phyloP scores from a whole-genome alignment of 164 flowering plant genomes.

The Sextonia rubra region DNA sequence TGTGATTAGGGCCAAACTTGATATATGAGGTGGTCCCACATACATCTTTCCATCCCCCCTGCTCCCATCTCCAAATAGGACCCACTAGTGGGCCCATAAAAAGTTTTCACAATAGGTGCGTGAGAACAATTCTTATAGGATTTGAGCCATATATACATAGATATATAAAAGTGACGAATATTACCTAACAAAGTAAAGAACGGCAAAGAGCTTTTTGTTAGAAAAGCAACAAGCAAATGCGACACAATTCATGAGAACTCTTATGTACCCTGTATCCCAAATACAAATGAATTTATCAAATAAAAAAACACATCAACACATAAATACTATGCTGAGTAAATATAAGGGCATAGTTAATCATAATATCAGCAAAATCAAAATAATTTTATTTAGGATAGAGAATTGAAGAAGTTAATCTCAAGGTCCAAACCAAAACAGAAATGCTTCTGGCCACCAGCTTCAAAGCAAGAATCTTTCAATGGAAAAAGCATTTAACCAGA shows the following conservation, averaged over 20 bases:
- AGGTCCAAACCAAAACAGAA: neutral
- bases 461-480: neutral
- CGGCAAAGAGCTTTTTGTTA: constrained; percentile 60
- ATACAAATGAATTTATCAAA: constrained; percentile 4
- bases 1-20: too few species aligned
- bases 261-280: constrained; percentile 58
- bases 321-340: neutral
- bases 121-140: too few species aligned
- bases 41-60: too few species aligned
- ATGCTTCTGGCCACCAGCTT: too few species aligned
- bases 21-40: too few species aligned
- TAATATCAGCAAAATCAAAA: neutral
- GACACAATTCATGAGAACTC: constrained; percentile 61
- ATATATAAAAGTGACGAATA: neutral
- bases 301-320: neutral
- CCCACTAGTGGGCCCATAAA: too few species aligned
- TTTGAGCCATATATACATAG: neutral
- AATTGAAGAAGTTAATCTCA: neutral
- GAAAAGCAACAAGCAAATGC: constrained; percentile 74
- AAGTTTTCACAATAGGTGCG: too few species aligned
- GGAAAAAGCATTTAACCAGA: neutral
- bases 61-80: too few species aligned
- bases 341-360: neutral
- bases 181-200: constrained; percentile 80
- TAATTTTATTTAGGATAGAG: neutral